phyloP scores from a whole-genome alignment of 1,284 basidiomycete genomes.

The Rhizopogon parksii region DNA sequence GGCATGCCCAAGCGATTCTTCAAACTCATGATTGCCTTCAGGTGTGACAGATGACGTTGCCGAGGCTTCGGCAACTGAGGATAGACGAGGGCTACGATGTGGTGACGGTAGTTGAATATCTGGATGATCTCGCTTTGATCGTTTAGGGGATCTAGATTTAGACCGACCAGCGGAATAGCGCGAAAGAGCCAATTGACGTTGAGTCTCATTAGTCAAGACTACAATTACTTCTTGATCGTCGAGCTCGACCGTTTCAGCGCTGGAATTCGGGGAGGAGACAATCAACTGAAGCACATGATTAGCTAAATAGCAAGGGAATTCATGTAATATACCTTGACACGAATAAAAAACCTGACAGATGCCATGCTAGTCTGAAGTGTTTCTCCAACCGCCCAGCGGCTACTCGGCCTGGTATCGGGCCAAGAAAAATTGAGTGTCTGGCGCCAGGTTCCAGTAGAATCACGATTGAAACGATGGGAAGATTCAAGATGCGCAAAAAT shows the following conservation, averaged over 20 bases:
- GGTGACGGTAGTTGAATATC: conserved; percentile 30
- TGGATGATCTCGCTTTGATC: conserved; percentile 31
- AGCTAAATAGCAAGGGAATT: not conserved
- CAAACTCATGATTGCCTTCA: conserved; percentile 6
- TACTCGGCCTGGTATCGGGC: conserved; percentile 60
- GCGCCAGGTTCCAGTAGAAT: conserved; percentile 50
- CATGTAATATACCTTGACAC: conserved; percentile 49
- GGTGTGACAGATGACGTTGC: conserved; percentile 6
- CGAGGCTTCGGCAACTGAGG: conserved; percentile 9
- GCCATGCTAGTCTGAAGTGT: conserved; percentile 60
- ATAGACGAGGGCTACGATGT: conserved; percentile 21
- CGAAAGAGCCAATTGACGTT: conserved; percentile 58
- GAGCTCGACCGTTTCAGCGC: conserved; percentile 57
- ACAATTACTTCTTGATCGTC: conserved; percentile 59
- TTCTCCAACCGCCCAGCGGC: conserved; percentile 72
- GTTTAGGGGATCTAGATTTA: conserved; percentile 58
- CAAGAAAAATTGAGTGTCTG: conserved; percentile 65
- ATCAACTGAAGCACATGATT: conserved; percentile 37
- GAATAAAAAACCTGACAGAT: conserved; percentile 63
- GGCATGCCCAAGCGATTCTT: conserved; percentile 12
- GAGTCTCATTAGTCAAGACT: conserved; percentile 60
- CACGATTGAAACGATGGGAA: conserved; percentile 46
- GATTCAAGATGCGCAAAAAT: conserved; percentile 54
- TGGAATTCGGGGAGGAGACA: conserved; percentile 48
- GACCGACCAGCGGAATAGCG: conserved; percentile 46